Conservation (phyloP, 176 grass and related monocot species). For the Coix lacrymajobi region DNA sequence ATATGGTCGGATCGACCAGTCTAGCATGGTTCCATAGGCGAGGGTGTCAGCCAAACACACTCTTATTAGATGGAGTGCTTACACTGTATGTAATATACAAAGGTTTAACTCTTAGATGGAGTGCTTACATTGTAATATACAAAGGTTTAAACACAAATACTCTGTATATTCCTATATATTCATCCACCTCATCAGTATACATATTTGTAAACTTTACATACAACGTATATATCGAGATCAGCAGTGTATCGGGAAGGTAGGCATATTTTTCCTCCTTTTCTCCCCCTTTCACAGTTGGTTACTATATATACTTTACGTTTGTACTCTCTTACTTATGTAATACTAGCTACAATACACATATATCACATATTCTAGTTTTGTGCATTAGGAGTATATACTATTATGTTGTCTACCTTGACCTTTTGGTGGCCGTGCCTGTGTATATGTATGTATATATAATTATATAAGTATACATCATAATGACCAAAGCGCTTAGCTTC, state of each 20-base stretch:
- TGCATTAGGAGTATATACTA: background rate
- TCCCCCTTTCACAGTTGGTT: background rate
- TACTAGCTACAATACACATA: background rate
- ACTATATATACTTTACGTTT: background rate
- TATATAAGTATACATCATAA: background rate
- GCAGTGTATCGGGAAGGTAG: background rate
- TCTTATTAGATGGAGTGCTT: too few relatives aligned
- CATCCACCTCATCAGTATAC: background rate
- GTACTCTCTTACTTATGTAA: background rate
- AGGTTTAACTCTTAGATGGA: background rate
- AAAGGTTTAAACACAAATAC: background rate
- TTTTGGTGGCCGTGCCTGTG: background rate
- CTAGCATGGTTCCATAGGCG: too few relatives aligned
- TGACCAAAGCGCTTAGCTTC: background rate
- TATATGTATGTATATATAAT: background rate
- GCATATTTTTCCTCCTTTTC: slow-evolving; percentile 23
- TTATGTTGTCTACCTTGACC: background rate
- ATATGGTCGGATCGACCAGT: too few relatives aligned
- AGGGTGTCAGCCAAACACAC: too few relatives aligned
- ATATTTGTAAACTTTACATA: background rate
- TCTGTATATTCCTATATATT: background rate
- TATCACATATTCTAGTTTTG: background rate
- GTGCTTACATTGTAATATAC: too few relatives aligned
- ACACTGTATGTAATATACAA: too few relatives aligned
- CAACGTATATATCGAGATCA: background rate